Conservation (phyloP, 108 stramenopile genomes). For the Nannochloropsis granulata region DNA sequence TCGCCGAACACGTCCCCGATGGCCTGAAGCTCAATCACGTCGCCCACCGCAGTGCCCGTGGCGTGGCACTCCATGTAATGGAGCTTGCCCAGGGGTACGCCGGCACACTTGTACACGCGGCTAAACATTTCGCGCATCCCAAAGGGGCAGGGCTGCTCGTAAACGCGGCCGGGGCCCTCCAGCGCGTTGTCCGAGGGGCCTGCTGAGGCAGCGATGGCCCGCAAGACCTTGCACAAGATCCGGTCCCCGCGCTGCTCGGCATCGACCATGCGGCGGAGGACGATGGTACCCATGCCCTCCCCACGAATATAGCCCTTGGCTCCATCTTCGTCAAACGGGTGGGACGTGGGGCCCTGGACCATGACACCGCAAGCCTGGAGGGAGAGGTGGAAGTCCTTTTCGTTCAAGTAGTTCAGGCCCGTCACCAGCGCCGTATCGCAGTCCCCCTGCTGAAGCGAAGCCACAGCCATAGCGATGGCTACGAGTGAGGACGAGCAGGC, state of each 20-base stretch:
- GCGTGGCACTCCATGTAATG: constrained; percentile 38
- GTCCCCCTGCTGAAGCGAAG: constrained; percentile 16
- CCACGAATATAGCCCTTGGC: constrained; percentile 20
- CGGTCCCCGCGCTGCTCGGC: neutral
- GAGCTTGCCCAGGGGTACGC: neutral
- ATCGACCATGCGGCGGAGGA: constrained; percentile 7
- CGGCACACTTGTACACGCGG: neutral
- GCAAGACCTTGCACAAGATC: neutral
- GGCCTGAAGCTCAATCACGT: constrained; percentile 36
- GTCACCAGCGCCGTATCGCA: constrained; percentile 26
- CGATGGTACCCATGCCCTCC: constrained; percentile 20
- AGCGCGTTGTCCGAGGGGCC: neutral
- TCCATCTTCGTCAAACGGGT: constrained; percentile 11
- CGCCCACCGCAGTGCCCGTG: constrained; percentile 42
- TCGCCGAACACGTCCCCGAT: constrained; percentile 20
- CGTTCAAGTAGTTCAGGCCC: constrained; percentile 14
- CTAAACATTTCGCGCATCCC: neutral
- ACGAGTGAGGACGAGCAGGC: constrained; percentile 44
- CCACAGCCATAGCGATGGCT: constrained; percentile 22
- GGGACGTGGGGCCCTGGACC: constrained; percentile 13
- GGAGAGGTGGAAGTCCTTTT: neutral
- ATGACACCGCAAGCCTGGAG: neutral
- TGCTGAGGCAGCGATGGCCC: neutral
- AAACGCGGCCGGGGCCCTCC: neutral
- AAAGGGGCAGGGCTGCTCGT: neutral